Base-by-base conservation (phyloP, 2,329 filamentous ascomycete genomes). In the Laburnicola sp. region DNA sequence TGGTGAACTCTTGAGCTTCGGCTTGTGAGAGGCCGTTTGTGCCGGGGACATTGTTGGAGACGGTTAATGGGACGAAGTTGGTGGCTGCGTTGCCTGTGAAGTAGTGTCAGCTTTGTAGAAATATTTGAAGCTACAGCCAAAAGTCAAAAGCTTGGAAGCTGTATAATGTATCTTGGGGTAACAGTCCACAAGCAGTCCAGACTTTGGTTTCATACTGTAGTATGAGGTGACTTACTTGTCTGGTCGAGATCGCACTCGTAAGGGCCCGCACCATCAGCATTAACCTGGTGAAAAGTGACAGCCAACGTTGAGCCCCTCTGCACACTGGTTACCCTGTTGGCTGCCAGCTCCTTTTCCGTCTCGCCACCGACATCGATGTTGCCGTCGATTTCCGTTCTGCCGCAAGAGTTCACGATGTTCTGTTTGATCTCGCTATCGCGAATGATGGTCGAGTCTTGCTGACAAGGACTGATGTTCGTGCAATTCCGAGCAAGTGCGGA, bases 221-320 rank as follows among this genome's bases (percentile, higher is more conserved):
- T 16, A 16, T 16, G 31, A 36, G n/a, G 25, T 23, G 75, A 82
- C 6, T 81, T 82, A 50, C 76, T 84, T 44, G 84, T 84, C 54
- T 76, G 69, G 65, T 86, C 85, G 64, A 87, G 82, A 74, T 83
- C 83, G 72, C 84, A 86, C 5, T 77, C 79, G 66, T 85, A 86
- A 1, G 84, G 84, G 2, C 85, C 85, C 45, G 81, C 84, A 43
- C 85, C 85, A 60, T 87, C 85, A 23, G 77, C 77, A 67, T 87
- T 87, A 63, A 87, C 83, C 67, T 85, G 82, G 83, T 82, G 80
- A 32, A 72, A 73, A 6, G 72, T 72, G 44, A 72, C 68, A 16
- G 59, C 58, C 30, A 72, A 53, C 6, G 54, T 58, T 6, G 59
- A 63, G 35, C 69, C 68, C 7, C 45, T 40, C 2, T 56, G 56